Evolutionary conservation across 768 basidiomycete species (phyloP).

Genomic region (Auriscalpium vulgare): DNA sequence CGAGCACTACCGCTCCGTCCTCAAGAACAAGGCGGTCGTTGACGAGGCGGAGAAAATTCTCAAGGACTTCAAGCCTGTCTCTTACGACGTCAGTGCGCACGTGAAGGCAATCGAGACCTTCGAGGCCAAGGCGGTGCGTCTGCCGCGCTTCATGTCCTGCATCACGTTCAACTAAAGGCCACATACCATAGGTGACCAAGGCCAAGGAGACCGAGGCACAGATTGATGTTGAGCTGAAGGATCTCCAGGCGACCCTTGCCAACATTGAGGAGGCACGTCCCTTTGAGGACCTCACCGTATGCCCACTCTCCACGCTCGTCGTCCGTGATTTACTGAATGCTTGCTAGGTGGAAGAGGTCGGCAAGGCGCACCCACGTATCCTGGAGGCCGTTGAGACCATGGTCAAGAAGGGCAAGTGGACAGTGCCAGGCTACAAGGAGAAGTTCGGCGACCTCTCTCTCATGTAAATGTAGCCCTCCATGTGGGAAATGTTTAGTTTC

Average conservation of each 20-base stretch:
- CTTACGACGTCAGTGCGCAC: slow-evolving; percentile 85
- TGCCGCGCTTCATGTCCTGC: background rate
- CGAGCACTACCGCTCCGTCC: slow-evolving; percentile 79
- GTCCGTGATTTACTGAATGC: background rate
- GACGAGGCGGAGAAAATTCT: slow-evolving; percentile 89
- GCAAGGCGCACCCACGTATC: slow-evolving; percentile 88
- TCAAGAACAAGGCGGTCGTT: slow-evolving; percentile 90
- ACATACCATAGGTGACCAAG: slow-evolving; percentile 57
- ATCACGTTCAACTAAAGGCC: no score
- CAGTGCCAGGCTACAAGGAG: slow-evolving; percentile 94
- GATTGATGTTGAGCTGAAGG: slow-evolving; percentile 85
- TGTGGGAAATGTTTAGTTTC: background rate
- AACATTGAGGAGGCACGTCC: slow-evolving; percentile 98
- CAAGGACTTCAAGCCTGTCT: slow-evolving; percentile 86
- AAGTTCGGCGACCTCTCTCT: slow-evolving; percentile 93
- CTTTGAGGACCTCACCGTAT: slow-evolving; percentile 91
- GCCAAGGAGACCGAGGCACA: slow-evolving; percentile 86
- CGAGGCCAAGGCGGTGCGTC: slow-evolving; percentile 86
- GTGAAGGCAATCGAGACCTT: slow-evolving; percentile 95
- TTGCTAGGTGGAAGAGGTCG: slow-evolving; percentile 76
- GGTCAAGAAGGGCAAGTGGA: slow-evolving; percentile 98
- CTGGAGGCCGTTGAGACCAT: slow-evolving; percentile 86
- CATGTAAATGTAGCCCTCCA: slow-evolving; percentile 45
- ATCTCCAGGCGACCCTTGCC: slow-evolving; percentile 85
- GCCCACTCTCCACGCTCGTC: slow-evolving; percentile 21